Conservation (phyloP, 345 rosid species). For the Aquilaria yunnanensis region DNA sequence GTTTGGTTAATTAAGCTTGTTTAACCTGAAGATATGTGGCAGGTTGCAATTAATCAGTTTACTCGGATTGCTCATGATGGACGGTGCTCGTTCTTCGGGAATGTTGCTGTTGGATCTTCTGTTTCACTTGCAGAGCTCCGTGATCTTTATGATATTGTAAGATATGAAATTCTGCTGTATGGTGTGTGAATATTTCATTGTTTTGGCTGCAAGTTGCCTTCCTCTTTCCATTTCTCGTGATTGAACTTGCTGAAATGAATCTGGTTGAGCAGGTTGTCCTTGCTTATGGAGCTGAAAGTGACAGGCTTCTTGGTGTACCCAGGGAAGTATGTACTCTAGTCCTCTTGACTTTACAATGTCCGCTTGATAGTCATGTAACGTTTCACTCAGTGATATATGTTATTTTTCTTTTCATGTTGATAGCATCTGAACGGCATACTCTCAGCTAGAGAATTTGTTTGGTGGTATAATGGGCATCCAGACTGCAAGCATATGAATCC, state of each 20-base stretch:
- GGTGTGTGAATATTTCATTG: background rate
- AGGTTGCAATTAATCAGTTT: constrained; percentile 86
- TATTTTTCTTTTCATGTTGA: background rate
- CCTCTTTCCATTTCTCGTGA: background rate
- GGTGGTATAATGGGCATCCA: constrained; percentile 99
- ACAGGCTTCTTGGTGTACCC: constrained; percentile 70
- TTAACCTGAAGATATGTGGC: constrained; percentile 44
- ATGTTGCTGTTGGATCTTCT: constrained; percentile 67
- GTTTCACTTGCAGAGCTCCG: constrained; percentile 72
- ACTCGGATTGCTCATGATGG: constrained; percentile 64
- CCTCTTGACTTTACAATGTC: background rate
- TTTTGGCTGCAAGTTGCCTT: background rate
- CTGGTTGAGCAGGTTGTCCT: constrained; percentile 68
- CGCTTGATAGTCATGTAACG: background rate
- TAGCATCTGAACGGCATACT: constrained; percentile 64
- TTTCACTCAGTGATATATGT: background rate
- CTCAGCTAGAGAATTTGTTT: constrained; percentile 94
- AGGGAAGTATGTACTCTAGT: constrained; percentile 58
- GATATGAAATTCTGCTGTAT: background rate
- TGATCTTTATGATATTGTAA: constrained; percentile 71
- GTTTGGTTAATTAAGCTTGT: constrained; percentile 39
- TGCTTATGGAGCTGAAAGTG: constrained; percentile 97
- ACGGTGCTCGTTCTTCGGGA: constrained; percentile 73
- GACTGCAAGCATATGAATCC: constrained; percentile 57
- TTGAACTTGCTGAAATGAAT: constrained; percentile 5